Evolutionary conservation across 495 filamentous ascomycete species (phyloP), one percentile per base, ranked within the genome.

Genomic region (Jackrogersella minutella): DNA sequence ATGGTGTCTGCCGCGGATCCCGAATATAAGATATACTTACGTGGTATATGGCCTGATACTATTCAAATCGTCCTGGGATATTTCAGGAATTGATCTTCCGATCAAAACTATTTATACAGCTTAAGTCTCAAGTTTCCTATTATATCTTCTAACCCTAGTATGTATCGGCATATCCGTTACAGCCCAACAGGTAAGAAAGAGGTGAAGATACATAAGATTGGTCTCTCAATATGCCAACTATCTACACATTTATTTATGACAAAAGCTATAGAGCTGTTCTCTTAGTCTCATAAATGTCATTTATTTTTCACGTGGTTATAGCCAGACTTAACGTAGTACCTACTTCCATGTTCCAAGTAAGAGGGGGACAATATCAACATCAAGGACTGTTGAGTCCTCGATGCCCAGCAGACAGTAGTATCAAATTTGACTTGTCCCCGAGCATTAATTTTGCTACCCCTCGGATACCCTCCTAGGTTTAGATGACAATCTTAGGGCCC

Each of bases 121-220:
- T n/a, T 43, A 49, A 21, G 17, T 22, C 10, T 31, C 21, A 46
- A n/a, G 5, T 28, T 1, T 10, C 36, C 21, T 53, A 36, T 22
- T 30, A n/a, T 21, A 34, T 13, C 33, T 24, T n/a, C 39, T 24
- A 7, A 16, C 26, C 55, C 39, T 24, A 37, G 17, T 61, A 41
- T 24, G 43, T 39, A 62, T 57, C 51, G 6, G 16, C 21, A 40
- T 43, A 16, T 31, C 44, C 43, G 26, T 26, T 40, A 37, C 21
- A 56, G 43, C 21, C 19, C 37, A 22, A 44, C 16, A 7, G 11
- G 26, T 6, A 47, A 2, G 2, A 47, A 47, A 21, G 3, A 21
- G 22, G 22, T 2, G 7, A 4, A 47, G 44, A 5, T 30, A 4
- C n/a, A 0, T 30, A 8, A 28, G 7, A 30, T 30, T n/a, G n/a